Conservation (phyloP, 306 rosid genomes). For the Coriaria nepalensis region DNA sequence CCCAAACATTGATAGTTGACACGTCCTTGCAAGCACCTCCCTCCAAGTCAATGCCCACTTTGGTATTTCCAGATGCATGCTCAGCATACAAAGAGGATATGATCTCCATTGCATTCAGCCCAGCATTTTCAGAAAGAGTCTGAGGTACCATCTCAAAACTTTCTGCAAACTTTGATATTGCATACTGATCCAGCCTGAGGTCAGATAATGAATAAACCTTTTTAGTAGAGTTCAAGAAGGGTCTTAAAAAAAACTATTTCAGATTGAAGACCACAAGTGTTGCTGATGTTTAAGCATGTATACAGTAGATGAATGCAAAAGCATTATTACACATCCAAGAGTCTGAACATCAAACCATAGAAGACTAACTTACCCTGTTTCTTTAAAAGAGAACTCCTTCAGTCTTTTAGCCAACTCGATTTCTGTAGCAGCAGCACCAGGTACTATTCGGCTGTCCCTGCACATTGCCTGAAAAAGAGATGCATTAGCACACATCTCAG, state of each 20-base stretch:
- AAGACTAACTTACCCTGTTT: constrained; percentile 52
- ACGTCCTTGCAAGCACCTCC: constrained; percentile 71
- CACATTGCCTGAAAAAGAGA: constrained; percentile 66
- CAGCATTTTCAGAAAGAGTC: constrained; percentile 93
- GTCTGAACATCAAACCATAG: not conserved
- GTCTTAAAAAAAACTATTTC: not conserved
- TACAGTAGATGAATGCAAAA: too few relatives aligned
- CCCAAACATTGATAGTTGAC: constrained; percentile 54
- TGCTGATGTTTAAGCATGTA: too few relatives aligned
- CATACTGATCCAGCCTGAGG: constrained; percentile 93
- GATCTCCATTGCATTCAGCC: constrained; percentile 89
- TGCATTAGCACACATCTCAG: too few relatives aligned
- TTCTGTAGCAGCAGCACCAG: constrained; percentile 94
- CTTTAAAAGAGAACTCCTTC: constrained; percentile 77
- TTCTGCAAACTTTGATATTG: constrained; percentile 91
- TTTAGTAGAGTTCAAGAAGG: constrained; percentile 9
- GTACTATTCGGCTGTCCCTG: constrained; percentile 76
- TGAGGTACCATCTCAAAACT: constrained; percentile 91
- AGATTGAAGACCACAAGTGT: too few relatives aligned
- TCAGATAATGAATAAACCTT: constrained; percentile 17
- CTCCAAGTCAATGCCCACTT: constrained; percentile 83
- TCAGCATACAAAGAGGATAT: constrained; percentile 92
- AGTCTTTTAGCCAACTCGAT: constrained; percentile 79
- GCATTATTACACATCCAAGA: too few relatives aligned
- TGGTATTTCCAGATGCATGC: constrained; percentile 86